phyloP scores from a whole-genome alignment of 352 stramenopile genomes.

The Phytophthora cryptogea region DNA sequence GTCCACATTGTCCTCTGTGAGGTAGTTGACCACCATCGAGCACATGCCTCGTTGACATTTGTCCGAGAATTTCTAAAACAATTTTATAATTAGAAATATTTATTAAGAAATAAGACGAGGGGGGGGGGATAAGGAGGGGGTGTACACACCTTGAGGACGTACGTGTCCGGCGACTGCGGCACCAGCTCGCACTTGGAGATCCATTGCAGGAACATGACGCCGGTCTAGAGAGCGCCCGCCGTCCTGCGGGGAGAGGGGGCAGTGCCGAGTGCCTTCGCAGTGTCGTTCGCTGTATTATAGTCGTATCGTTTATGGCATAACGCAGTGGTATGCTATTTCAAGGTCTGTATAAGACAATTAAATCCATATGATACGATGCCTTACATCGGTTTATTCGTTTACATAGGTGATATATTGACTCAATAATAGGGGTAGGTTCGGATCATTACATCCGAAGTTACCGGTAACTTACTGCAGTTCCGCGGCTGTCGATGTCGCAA shows the following conservation, averaged over 20 bases:
- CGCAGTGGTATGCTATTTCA: too few species aligned
- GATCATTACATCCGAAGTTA: not conserved
- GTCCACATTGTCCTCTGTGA: constrained; percentile 62
- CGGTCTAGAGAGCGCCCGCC: not conserved
- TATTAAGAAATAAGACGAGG: not conserved
- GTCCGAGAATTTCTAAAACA: constrained; percentile 82
- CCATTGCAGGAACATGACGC: constrained; percentile 85
- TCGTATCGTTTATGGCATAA: not conserved
- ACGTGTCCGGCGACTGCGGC: constrained; percentile 60
- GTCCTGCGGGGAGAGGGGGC: not conserved
- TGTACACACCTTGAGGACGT: constrained; percentile 74
- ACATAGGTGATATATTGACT: too few species aligned
- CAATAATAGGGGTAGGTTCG: not conserved
- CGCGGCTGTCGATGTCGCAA: constrained; percentile 27
- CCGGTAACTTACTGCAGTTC: not conserved
- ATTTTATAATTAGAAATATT: not conserved
- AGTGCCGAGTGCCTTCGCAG: not conserved
- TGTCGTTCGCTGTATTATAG: not conserved
- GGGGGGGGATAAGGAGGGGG: not conserved
- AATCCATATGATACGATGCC: too few species aligned
- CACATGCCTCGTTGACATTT: constrained; percentile 87
- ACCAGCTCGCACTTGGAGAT: constrained; percentile 89
- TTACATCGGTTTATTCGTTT: too few species aligned
- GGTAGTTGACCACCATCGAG: constrained; percentile 76
- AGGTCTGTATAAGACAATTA: too few species aligned